phyloP scores from a whole-genome alignment of 495 filamentous ascomycete species.

The Oidiodendron maius region DNA sequence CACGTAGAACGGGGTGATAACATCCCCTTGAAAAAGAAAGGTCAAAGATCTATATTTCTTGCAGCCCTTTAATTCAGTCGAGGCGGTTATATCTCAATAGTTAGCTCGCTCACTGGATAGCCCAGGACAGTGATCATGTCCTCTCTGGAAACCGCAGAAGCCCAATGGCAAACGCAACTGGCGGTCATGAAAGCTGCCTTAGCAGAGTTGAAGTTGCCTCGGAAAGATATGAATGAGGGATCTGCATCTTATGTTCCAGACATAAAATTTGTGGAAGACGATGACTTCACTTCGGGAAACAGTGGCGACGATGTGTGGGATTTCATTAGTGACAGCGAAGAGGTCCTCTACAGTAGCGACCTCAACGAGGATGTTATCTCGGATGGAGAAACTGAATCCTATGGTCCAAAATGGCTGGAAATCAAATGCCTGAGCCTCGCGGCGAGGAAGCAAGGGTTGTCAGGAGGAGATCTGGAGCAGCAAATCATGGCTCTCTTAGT shows the following conservation, averaged over 20 bases:
- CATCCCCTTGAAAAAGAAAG: no score
- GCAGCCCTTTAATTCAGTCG: no score
- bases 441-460: constrained; percentile 53
- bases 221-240: constrained; percentile 38
- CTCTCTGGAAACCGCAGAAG: constrained; percentile 32
- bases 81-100: no score
- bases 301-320: constrained; percentile 85
- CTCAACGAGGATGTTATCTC: constrained; percentile 28
- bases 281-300: constrained; percentile 51
- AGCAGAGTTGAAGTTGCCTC: constrained; percentile 56
- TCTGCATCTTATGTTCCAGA: constrained; percentile 27
- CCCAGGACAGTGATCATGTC: no score
- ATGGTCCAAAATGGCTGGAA: constrained; percentile 55
- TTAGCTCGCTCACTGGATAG: no score
- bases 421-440: constrained; percentile 57
- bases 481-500: constrained; percentile 66
- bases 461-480: constrained; percentile 54
- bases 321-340: constrained; percentile 60
- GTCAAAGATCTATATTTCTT: no score
- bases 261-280: constrained; percentile 54
- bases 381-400: constrained; percentile 21
- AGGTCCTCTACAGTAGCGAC: constrained; percentile 37
- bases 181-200: constrained; percentile 68
- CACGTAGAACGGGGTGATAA: no score
- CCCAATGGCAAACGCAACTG: constrained; percentile 67